Evolutionary conservation across 129 eudicot genomes (phyloP).

Genomic region (Gnaphalium uliginosum): DNA sequence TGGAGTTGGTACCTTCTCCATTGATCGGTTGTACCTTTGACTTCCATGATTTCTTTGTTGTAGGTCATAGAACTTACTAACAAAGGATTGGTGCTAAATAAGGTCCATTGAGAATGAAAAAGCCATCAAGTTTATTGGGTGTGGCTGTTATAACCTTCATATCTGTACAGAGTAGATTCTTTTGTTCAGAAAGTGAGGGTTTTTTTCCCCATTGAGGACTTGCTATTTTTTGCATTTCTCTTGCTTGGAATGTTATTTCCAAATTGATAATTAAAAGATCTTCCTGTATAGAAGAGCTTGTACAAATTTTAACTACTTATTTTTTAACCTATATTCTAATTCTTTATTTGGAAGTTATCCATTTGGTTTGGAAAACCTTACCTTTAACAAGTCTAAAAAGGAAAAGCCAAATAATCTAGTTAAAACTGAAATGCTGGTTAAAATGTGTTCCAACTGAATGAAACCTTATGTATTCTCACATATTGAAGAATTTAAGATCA

Average conservation of each 20-base stretch:
- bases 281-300: conserved; percentile 16
- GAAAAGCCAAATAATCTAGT: background rate
- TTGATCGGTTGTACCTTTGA: conserved; percentile 25
- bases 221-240: conserved; percentile 35
- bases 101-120: conserved; percentile 10
- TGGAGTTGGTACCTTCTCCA: conserved; percentile 22
- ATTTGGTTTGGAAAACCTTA: background rate
- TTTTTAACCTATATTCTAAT: conserved; percentile 1
- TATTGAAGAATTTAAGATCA: too few relatives aligned
- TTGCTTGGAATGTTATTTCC: conserved; percentile 28
- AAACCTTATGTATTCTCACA: too few relatives aligned
- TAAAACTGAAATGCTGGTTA: background rate
- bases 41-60: conserved; percentile 10
- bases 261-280: conserved; percentile 21
- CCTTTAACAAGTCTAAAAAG: background rate
- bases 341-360: background rate
- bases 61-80: background rate
- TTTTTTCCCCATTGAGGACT: conserved; percentile 28
- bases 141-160: conserved; percentile 30
- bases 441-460: too few relatives aligned
- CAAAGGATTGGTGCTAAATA: conserved; percentile 17
- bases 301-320: conserved; percentile 5
- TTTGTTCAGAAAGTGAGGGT: conserved; percentile 28
- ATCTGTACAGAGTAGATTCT: conserved; percentile 33
- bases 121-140: conserved; percentile 27